Base-by-base conservation (phyloP, 148 eudicot species). In the Cornus florida region DNA sequence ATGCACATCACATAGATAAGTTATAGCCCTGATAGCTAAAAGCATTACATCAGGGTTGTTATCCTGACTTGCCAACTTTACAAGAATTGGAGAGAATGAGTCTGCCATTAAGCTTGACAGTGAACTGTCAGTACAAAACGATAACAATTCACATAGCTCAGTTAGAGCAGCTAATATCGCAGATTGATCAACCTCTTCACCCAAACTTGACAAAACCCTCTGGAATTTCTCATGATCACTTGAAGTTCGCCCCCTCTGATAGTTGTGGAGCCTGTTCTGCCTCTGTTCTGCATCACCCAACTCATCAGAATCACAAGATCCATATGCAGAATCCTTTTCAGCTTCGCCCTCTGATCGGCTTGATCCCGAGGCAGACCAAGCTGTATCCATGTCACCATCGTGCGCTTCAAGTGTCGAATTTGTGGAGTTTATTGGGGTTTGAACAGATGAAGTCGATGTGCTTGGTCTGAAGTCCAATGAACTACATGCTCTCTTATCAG, bases 401-500 rank as follows among this genome's bases (percentile, higher is more conserved):
- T 86, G 86, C 69, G 81, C 80, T 80, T 89, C 93, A 14, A 39
- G 39, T 14, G 70, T 80, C 46, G 82, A 50, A 60, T 72, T 82
- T 23, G 76, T 24, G 43, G 91, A 71, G 72, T 74, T 82, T 67
- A 78, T 83, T 71, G 77, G 80, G 22, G 86, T 77, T 80, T 84
- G 87, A 67, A 87, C 88, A 39, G 88, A 74, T 81, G 90, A 87
- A 76, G 60, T 87, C 5, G 97, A 95, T 46, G 98, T 85, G 82
- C 97, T 92, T 24, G 99, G 92, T 75, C 88, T 88, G 73, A 79
- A 82, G 67, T 93, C 97, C 70, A 87, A 64, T 16, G 97, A 91
- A 83, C 85, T 95, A 83, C 99, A 95, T 7, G 92, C 87, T 43
- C 99, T 83, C 83, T 96, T 96, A 80, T 96, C 99, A 3, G 93